Evolutionary conservation across 495 filamentous ascomycete genomes (phyloP), one percentile per base, ranked within the genome.

Genomic region (Penicillium samsonianum): DNA sequence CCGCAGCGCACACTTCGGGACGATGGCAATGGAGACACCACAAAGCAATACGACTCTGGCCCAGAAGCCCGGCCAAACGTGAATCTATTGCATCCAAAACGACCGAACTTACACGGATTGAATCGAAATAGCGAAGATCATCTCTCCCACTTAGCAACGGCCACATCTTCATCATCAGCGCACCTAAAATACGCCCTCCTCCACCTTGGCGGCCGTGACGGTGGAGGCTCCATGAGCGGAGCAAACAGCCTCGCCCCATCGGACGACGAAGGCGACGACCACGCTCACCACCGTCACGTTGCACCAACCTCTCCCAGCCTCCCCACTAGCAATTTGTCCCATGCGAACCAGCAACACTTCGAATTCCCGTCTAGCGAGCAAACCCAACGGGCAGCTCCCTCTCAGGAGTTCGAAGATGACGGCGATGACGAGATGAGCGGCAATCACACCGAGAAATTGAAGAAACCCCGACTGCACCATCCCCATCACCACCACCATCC

Each of bases 391-490:
- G 33, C 61, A 22, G 42, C 59, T 16, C 58, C 61, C 0, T 71
- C 65, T 0, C 75, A 80, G 42, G 76, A 80, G 40, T 54, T 72
- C 20, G 77, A 71, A 55, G 70, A 73, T 38, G 79, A 83, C 50
- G 78, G 76, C 40, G 82, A 85, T 41, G 79, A 86, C 50, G 74
- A 79, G 46, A 73, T 79, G 23, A 79, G 78, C 35, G 71, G 72
- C 8, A 55, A 58, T n/a, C 62, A 61, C 38, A 58, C 58, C 2
- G 65, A 68, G 12, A 66, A 66, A 35, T 48, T 31, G 1, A 67
- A 65, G 38, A 67, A 67, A 14, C 43, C 57, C 35, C 67, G 67
- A 4, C 55, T 67, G 8, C 66, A 73, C 37, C 62, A 70, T 41
- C 61, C 58, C 26, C 63, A 67, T 17, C 59, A 68, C 37, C 64